Conservation (phyloP, 139 green algal species). For the Ulvella scutata region DNA sequence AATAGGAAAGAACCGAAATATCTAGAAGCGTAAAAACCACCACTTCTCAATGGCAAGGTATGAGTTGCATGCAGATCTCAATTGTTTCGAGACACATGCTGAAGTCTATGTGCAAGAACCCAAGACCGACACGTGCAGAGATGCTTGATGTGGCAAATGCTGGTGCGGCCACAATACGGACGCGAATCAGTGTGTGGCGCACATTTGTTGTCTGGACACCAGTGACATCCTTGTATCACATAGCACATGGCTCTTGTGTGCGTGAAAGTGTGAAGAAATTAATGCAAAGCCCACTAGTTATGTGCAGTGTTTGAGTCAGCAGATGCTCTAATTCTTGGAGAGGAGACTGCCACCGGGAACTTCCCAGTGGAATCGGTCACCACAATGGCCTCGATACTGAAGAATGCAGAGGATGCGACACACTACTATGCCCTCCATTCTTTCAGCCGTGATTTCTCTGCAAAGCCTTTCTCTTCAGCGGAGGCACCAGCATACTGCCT, state of each 20-base stretch:
- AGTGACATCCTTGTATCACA: too few relatives aligned
- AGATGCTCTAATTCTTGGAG: conserved; percentile 32
- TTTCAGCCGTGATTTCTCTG: conserved; percentile 29
- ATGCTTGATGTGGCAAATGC: conserved; percentile 49
- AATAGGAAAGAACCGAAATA: too few relatives aligned
- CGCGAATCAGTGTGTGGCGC: too few relatives aligned
- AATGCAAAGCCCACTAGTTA: too few relatives aligned
- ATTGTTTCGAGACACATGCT: conserved; percentile 36
- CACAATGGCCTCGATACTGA: conserved; percentile 25
- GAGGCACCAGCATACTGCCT: conserved; percentile 21
- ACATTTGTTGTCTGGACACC: too few relatives aligned
- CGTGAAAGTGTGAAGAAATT: too few relatives aligned
- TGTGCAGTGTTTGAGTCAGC: conserved; percentile 35
- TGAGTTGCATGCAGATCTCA: neutral
- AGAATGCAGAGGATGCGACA: conserved; percentile 33
- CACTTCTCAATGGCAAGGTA: neutral
- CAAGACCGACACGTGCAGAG: conserved; percentile 37
- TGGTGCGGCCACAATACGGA: too few relatives aligned
- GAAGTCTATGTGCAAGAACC: conserved; percentile 32
- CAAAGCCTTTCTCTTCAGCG: conserved; percentile 35
- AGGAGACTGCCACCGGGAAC: conserved; percentile 25
- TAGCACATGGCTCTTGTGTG: too few relatives aligned
- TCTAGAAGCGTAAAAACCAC: too few relatives aligned
- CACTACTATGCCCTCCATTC: conserved; percentile 33
- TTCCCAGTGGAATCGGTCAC: conserved; percentile 31